Conservation (phyloP, 148 eudicot species). For the Vaccinium corymbosum region DNA sequence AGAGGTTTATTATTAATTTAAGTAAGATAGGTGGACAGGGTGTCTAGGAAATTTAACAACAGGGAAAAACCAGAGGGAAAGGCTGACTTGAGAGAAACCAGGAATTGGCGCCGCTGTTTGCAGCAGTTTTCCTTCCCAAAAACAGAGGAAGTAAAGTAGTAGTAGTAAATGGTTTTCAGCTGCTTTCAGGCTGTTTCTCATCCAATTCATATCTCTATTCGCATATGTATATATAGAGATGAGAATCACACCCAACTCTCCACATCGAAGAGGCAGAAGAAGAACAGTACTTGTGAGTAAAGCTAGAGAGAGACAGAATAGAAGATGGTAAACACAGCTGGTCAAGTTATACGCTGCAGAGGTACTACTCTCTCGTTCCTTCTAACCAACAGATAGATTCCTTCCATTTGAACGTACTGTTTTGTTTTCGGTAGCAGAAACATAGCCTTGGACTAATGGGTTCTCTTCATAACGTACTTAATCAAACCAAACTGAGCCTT, state of each 20-base stretch:
- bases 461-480: too few species aligned
- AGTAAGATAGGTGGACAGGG: too few species aligned
- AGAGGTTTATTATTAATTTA: too few species aligned
- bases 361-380: neutral
- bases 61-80: too few species aligned
- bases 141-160: neutral
- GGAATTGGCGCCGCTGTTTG: neutral
- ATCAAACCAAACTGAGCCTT: too few species aligned
- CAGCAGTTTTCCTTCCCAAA: neutral
- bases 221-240: neutral
- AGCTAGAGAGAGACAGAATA: neutral
- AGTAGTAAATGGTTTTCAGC: neutral
- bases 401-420: neutral
- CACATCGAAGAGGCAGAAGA: neutral
- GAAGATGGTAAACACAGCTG: slow-evolving; percentile 18
- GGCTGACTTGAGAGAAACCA: too few species aligned
- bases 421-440: neutral
- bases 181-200: neutral
- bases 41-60: too few species aligned
- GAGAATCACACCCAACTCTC: neutral
- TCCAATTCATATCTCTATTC: neutral
- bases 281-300: neutral
- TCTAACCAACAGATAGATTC: too few species aligned
- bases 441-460: too few species aligned
- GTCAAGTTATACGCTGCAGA: slow-evolving; percentile 24